Percentiles rank a stretch among this genome's conserved stretches.
Evolutionary conservation across 352 stramenopile genomes (phyloP).

Genomic region (Phytophthora podocarpi): DNA sequence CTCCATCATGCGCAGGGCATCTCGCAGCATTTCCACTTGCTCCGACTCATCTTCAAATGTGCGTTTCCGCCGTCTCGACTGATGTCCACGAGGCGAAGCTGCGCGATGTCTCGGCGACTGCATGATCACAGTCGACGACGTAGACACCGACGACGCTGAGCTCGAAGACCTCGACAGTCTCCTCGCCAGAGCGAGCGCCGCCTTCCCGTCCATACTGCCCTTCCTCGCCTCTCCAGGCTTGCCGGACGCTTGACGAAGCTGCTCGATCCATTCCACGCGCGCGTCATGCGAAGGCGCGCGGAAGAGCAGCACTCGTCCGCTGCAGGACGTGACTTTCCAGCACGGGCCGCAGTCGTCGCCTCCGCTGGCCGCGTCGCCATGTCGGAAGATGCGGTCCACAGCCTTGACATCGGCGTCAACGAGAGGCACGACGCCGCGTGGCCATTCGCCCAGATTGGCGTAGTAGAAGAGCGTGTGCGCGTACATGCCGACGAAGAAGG

Average conservation of each 20-base stretch:
- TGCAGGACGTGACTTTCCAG: slow-evolving; percentile 72
- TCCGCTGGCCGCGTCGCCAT: slow-evolving; percentile 7
- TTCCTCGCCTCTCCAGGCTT: not conserved
- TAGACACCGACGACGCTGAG: slow-evolving; percentile 23
- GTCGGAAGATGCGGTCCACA: slow-evolving; percentile 67
- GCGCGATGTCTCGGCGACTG: slow-evolving; percentile 19
- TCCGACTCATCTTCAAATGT: slow-evolving; percentile 41
- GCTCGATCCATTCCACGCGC: slow-evolving; percentile 58
- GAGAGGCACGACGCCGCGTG: slow-evolving; percentile 59
- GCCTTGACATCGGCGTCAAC: slow-evolving; percentile 48
- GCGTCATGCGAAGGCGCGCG: slow-evolving; percentile 55
- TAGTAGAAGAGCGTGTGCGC: slow-evolving; percentile 73
- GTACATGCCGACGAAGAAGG: slow-evolving; percentile 65
- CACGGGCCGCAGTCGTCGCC: slow-evolving; percentile 70
- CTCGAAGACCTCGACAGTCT: slow-evolving; percentile 38
- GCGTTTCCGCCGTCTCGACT: slow-evolving; percentile 23
- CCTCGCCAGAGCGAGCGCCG: slow-evolving; percentile 30
- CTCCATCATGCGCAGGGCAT: slow-evolving; percentile 68
- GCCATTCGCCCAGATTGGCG: slow-evolving; percentile 52
- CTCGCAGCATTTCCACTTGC: slow-evolving; percentile 63
- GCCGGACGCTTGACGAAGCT: slow-evolving; percentile 41
- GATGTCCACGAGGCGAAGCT: not conserved
- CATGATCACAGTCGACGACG: slow-evolving; percentile 24
- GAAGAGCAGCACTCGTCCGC: slow-evolving; percentile 66
- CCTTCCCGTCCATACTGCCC: slow-evolving; percentile 36